Evolutionary conservation across 148 eudicot species (phyloP).

Genomic region (Diospyros lotus): DNA sequence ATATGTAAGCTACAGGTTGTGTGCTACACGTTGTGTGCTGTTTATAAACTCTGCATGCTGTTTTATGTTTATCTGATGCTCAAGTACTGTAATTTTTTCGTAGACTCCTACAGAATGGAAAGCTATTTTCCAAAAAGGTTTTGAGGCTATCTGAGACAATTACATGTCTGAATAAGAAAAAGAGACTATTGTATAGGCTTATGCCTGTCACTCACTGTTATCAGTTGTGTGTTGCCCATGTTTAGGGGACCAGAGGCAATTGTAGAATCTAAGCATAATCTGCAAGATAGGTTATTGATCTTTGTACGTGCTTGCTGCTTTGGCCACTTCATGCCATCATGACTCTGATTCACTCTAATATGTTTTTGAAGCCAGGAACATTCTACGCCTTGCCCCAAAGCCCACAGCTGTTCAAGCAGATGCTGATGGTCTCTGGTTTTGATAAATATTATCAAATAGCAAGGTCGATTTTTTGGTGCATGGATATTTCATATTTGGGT

Average conservation of each 20-base stretch:
- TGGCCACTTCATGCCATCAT: conserved; percentile 1
- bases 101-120: no score
- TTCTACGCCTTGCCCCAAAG: conserved; percentile 99
- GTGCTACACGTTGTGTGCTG: no score
- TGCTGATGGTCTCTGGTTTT: conserved; percentile 97
- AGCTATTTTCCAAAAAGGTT: not conserved
- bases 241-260: no score
- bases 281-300: not conserved
- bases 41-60: no score
- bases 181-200: no score
- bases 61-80: no score
- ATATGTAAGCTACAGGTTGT: no score
- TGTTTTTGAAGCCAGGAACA: conserved; percentile 84
- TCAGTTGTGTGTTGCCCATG: no score
- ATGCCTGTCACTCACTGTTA: no score
- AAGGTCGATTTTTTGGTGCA: conserved; percentile 38
- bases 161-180: no score
- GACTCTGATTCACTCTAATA: conserved; percentile 26
- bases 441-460: conserved; percentile 96
- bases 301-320: not conserved
- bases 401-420: conserved; percentile 96
- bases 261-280: not conserved
- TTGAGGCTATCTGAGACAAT: no score
- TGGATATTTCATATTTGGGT: not conserved
- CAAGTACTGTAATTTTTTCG: no score